Evolutionary conservation across 225 moss, liverwort and hornwort genomes (phyloP).

Genomic region (Straminergon stramineum): DNA sequence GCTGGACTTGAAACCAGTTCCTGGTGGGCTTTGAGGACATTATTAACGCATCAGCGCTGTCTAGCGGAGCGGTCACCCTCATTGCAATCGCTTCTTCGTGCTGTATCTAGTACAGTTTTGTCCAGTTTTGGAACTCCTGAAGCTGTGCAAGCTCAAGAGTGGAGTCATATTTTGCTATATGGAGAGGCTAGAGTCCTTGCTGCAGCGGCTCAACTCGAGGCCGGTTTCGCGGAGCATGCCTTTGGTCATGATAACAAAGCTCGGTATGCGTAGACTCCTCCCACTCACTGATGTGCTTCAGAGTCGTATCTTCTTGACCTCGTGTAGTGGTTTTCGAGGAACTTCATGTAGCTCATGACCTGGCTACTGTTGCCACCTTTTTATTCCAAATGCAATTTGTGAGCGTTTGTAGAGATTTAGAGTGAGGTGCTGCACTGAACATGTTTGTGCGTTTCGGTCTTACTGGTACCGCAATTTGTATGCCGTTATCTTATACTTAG

Average conservation of each 20-base stretch:
- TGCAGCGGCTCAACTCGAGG: slow-evolving; percentile 72
- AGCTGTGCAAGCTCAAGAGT: slow-evolving; percentile 48
- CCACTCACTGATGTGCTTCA: neutral
- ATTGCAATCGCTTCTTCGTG: slow-evolving; percentile 47
- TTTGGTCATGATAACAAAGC: slow-evolving; percentile 86
- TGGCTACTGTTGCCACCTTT: neutral
- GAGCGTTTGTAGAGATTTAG: neutral
- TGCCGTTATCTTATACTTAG: neutral
- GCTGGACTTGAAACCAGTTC: slow-evolving; percentile 37
- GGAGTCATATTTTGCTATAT: slow-evolving; percentile 45
- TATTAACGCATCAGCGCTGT: slow-evolving; percentile 72
- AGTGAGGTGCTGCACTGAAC: neutral
- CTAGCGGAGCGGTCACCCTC: slow-evolving; percentile 81
- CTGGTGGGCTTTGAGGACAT: slow-evolving; percentile 81
- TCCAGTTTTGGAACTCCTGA: slow-evolving; percentile 56
- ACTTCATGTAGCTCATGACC: neutral
- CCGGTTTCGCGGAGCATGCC: slow-evolving; percentile 66
- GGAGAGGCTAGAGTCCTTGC: slow-evolving; percentile 55
- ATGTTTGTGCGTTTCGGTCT: neutral
- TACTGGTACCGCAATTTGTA: neutral
- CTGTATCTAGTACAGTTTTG: slow-evolving; percentile 18
- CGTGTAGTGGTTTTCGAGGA: neutral
- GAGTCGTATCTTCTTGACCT: neutral
- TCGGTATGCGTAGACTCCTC: slow-evolving; percentile 26
- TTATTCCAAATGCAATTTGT: neutral